Evolutionary conservation across 345 rosid species (phyloP), one percentile per base, ranked within the genome.

Genomic region (Geranium brycei): DNA sequence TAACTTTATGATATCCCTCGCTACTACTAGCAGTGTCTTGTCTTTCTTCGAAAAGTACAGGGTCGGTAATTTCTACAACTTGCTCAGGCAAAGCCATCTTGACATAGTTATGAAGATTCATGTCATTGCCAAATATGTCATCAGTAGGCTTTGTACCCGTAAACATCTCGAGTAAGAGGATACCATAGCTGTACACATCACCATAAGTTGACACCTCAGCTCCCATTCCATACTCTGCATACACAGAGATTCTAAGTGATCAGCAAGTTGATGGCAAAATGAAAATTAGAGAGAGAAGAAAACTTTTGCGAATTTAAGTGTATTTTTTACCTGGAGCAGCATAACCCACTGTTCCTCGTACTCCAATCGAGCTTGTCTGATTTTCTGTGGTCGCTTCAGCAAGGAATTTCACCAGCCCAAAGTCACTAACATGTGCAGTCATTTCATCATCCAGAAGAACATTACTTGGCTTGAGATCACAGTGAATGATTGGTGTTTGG

Each of bases 151-250:
- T 65, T 56, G 70, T 82, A 4, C 78, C 72, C 1, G 72, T 73
- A 18, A 79, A 77, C 73, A 79, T 79, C 59, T 79, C 86, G 72
- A 77, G 51, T n/a, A 79, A 56, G 41, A 75, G 63, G 59, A 77
- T 4, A 0, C 64, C 15, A 15, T 38, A 67, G 10, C 60, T 82
- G 67, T 67, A 51, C n/a, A 75, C 41, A 35, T 35, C 1, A 35
- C 41, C 41, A 35, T 35, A 35, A 35, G 41, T 35, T 70, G 41
- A 35, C 41, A 17, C 67, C 71, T 67, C 61, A 59, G 19, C 79
- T 31, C 8, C 57, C 38, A 58, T 35, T 35, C 41, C 41, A 35
- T 35, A 35, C 41, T 35, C 41, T 35, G 41, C 41, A 35, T 32
- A 2, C 28, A 23, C 28, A 23, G 1, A 23, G 28, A 23, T 23